Evolutionary conservation across 495 filamentous ascomycete species (phyloP).

Genomic region (Aspergillus nanangensis): DNA sequence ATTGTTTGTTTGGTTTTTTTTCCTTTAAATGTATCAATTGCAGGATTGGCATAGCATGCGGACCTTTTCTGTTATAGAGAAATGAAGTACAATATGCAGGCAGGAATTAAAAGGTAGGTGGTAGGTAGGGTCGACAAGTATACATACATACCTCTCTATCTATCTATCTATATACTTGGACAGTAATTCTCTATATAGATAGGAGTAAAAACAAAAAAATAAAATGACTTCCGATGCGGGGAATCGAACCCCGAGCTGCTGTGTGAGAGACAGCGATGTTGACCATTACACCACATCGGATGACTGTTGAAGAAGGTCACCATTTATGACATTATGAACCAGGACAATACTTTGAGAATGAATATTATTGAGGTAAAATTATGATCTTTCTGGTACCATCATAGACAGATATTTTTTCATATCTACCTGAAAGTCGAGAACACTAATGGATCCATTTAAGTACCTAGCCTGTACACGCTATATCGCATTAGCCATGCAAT

Average conservation of each 20-base stretch:
- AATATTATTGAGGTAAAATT: too few species aligned
- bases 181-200: too few species aligned
- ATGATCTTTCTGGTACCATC: too few species aligned
- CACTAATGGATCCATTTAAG: too few species aligned
- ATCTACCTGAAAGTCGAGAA: too few species aligned
- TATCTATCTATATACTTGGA: too few species aligned
- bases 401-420: too few species aligned
- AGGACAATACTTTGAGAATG: not conserved
- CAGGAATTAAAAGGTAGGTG: not conserved
- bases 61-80: not conserved
- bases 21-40: not conserved
- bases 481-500: too few species aligned
- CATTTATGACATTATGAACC: not conserved
- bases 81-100: not conserved
- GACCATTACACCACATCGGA: conserved; percentile 32
- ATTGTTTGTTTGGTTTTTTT: not conserved
- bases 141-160: too few species aligned
- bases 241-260: conserved; percentile 32
- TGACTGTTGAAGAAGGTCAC: not conserved
- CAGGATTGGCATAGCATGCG: not conserved
- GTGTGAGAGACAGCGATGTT: conserved; percentile 30
- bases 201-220: not conserved
- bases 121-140: too few species aligned
- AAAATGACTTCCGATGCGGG: conserved; percentile 20
- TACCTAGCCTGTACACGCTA: too few species aligned